These are phyloP conservation scores for Nakazawaea anatomiae DNA, from an alignment of 805 yeast genomes.

Conservation along the genomic window DNA sequence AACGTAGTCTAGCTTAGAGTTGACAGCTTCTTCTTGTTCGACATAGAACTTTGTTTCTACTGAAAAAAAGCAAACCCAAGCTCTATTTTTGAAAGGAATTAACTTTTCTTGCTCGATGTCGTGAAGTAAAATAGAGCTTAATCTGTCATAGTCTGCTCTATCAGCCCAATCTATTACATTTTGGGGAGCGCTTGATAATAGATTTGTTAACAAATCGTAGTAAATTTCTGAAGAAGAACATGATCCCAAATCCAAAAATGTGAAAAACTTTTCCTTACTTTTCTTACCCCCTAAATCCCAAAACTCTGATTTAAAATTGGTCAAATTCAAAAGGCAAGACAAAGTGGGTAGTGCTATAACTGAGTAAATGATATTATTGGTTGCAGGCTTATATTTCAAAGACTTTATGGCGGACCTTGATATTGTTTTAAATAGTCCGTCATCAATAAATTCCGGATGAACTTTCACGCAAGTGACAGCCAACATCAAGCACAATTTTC, in stretches of 20 bases:
- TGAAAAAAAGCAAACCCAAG: slow-evolving; percentile 22
- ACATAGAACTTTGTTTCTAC: slow-evolving; percentile 6
- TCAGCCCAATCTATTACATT: not conserved
- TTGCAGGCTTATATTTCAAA: slow-evolving; percentile 28
- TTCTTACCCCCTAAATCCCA: slow-evolving; percentile 45
- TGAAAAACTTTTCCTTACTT: slow-evolving; percentile 36
- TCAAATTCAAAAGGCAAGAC: slow-evolving; percentile 37
- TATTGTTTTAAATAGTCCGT: slow-evolving; percentile 30
- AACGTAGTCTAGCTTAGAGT: slow-evolving; percentile 1
- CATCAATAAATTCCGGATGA: slow-evolving; percentile 17
- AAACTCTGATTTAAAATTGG: slow-evolving; percentile 40
- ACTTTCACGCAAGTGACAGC: slow-evolving; percentile 23
- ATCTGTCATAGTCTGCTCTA: slow-evolving; percentile 7
- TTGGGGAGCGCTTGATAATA: slow-evolving; percentile 14
- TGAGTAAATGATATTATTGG: slow-evolving; percentile 37
- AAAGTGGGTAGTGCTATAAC: slow-evolving; percentile 41
- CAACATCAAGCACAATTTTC: slow-evolving; percentile 33
- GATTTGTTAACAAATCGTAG: slow-evolving; percentile 26
- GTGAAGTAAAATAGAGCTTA: slow-evolving; percentile 13
- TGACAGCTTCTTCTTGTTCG: slow-evolving; percentile 1
- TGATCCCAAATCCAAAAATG: slow-evolving; percentile 46
- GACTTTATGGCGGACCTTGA: slow-evolving; percentile 40
- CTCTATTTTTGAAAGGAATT: slow-evolving; percentile 15
- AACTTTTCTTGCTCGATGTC: slow-evolving; percentile 20
- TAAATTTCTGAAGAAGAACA: slow-evolving; percentile 47